Evolutionary conservation across 768 basidiomycete species (phyloP).

Genomic region (Boletus pseudo-olivaceus): DNA sequence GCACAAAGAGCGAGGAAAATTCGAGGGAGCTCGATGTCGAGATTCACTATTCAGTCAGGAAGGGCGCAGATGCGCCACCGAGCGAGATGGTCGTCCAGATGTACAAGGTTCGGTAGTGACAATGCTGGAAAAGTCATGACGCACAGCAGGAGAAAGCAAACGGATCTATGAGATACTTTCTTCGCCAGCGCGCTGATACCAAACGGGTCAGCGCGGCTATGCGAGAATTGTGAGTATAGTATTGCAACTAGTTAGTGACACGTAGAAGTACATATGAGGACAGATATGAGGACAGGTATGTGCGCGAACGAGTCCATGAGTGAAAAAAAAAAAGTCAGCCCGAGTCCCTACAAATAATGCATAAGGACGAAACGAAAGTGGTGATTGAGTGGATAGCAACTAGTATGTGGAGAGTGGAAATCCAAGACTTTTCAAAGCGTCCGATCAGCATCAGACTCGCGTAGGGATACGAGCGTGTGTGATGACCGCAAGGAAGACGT

Average conservation of each 20-base stretch:
- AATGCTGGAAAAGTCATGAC: not conserved
- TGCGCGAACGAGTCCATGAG: constrained; percentile 1
- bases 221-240: not conserved
- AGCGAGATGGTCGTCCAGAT: constrained; percentile 64
- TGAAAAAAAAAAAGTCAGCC: not conserved
- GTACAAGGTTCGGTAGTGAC: constrained; percentile 65
- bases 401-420: not conserved
- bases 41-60: constrained; percentile 67
- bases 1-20: constrained; percentile 75
- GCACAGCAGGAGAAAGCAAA: not conserved
- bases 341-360: not conserved
- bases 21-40: constrained; percentile 89
- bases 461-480: not conserved
- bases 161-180: not conserved
- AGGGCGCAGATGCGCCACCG: constrained; percentile 32
- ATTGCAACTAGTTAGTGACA: constrained; percentile 13
- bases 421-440: not conserved
- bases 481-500: constrained; percentile 7
- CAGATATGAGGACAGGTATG: not conserved
- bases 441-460: constrained; percentile 5
- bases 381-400: not conserved
- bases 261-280: constrained; percentile 5
- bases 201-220: not conserved
- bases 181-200: not conserved
- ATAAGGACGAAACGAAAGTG: not conserved